Evolutionary conservation across 192 early-diverging fungal genomes (phyloP), one percentile per base, ranked within the genome.

Genomic region (Backusella mclennaniae): DNA sequence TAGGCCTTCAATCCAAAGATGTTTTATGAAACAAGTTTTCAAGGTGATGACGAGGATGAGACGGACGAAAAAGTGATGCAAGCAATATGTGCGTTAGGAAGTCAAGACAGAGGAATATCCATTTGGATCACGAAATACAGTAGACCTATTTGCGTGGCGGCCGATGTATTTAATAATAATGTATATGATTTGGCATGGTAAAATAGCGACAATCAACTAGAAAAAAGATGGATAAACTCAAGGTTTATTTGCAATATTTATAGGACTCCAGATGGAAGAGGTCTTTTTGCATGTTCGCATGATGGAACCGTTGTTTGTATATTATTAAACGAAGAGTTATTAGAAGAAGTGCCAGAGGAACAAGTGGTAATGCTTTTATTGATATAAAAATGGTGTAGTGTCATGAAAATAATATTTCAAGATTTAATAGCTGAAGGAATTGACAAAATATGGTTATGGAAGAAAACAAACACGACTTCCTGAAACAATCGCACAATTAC

Each of bases 141-240:
- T 0, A 84, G 93, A 77, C 89, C 96, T 11, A 77, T 96, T n/a
- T 87, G 90, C 14, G 93, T 87, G 0, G 87, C 90, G 12, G 87
- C 89, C 33, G 89, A 92, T 73, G 71, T 95, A 4, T 99, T 99
- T 78, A 73, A 90, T 2, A 93, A 94, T 69, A 96, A 90, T 76
- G 88, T 97, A 26, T 82, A 96, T 70, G 97, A 99, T 82, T 82
- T 99, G 66, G 85, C 93, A 19, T 99, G 96, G 95, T 93, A 82
- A 46, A 17, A 49, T 73, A 46, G 0, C 46, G 46, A 17, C 12
- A 44, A 14, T 38, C 36, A 35, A 33, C 33, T 33, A 33, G 33
- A 33, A 33, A 33, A 3, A 33, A 14, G 26, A 1, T 44, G 4
- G 4, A 49, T 49, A 7, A 6, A 17, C 38, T 39, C 38, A 39